Conservation (phyloP, 352 stramenopile genomes). For the Thraustotheca clavata region DNA sequence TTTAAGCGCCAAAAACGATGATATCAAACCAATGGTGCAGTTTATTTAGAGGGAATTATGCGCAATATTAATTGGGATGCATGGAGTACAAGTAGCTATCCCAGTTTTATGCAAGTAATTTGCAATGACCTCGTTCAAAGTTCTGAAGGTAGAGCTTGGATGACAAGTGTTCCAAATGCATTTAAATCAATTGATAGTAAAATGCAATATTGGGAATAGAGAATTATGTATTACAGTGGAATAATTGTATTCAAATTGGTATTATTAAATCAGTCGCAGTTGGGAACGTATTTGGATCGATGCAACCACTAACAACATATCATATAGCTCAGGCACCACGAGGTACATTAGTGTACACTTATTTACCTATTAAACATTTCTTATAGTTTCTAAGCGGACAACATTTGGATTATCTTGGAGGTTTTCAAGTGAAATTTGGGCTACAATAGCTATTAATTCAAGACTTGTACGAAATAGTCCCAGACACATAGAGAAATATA, state of each 20-base stretch:
- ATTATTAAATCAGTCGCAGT: background rate
- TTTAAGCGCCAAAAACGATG: background rate
- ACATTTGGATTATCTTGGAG: background rate
- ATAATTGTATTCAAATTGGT: background rate
- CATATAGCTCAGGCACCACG: background rate
- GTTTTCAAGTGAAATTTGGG: background rate
- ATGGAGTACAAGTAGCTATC: background rate
- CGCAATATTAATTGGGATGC: slow-evolving; percentile 3
- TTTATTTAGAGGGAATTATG: background rate
- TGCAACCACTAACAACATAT: background rate
- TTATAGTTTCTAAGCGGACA: background rate
- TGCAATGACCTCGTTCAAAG: background rate
- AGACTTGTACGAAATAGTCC: background rate
- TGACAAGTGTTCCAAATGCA: background rate
- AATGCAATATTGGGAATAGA: background rate
- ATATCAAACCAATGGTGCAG: background rate
- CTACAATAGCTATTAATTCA: background rate
- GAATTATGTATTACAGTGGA: background rate
- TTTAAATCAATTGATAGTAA: background rate
- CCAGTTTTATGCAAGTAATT: too few species aligned
- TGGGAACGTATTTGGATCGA: background rate
- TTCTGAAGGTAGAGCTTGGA: background rate
- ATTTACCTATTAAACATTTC: background rate
- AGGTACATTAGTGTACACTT: background rate
- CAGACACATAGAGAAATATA: background rate